These are phyloP conservation scores for Gaeumannomyces tritici DNA, from an alignment of 2,329 filamentous ascomycete genomes.

Conservation along the genomic window DNA sequence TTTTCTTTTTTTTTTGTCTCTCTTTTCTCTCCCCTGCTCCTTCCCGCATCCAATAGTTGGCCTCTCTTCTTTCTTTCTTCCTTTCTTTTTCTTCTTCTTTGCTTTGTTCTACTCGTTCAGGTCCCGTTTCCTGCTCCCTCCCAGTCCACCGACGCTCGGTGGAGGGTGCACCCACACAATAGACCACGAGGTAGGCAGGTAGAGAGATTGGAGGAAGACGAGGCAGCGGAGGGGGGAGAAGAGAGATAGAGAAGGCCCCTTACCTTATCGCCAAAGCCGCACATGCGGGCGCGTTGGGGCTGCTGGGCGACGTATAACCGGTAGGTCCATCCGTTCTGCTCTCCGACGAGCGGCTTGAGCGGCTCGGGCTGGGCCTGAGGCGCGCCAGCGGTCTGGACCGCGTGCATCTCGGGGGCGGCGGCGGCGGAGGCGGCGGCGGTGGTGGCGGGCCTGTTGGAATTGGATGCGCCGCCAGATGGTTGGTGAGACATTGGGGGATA, in stretches of 20 bases:
- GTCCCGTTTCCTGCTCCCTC: too few species aligned
- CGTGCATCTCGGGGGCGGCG: background rate
- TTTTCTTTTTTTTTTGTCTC: background rate
- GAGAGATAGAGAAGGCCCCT: slow-evolving; percentile 14
- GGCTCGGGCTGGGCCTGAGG: slow-evolving; percentile 2
- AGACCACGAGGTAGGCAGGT: background rate
- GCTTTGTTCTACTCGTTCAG: background rate
- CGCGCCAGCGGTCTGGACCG: background rate
- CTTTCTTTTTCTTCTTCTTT: background rate
- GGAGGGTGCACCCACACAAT: background rate
- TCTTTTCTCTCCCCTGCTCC: background rate
- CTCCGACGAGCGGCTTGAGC: slow-evolving; percentile 11
- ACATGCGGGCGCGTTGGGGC: slow-evolving; percentile 90
- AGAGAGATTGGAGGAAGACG: background rate
- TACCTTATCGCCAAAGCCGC: slow-evolving; percentile 96
- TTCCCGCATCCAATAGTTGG: background rate
- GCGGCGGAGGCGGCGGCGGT: too few species aligned
- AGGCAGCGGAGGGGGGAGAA: background rate
- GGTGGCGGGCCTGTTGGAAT: background rate
- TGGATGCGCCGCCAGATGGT: background rate
- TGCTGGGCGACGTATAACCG: slow-evolving; percentile 68
- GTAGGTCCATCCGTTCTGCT: slow-evolving; percentile 11
- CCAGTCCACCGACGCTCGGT: background rate
- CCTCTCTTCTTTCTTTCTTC: background rate
- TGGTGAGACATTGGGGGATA: background rate